Base-by-base conservation (phyloP, 345 rosid genomes). In the Reutealis trisperma region DNA sequence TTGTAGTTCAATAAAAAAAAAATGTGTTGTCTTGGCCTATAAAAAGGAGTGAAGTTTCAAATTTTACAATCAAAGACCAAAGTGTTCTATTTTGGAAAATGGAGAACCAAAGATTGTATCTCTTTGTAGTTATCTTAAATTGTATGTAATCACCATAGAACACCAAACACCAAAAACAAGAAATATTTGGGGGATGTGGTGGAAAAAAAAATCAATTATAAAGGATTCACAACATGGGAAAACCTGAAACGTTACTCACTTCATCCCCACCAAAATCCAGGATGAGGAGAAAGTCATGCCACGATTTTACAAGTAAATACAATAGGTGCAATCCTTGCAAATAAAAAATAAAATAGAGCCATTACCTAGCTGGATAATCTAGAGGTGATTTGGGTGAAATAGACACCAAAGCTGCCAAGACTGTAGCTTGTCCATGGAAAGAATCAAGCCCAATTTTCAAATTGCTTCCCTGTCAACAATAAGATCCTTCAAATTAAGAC, bases 301-400 rank as follows among this genome's bases (percentile, higher is more conserved):
- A 27, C 14, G 9, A 63, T 8, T 10, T 63, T 30, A 37, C 15
- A 70, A 55, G 19, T 1, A 55, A 71, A 57, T 14, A 11, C 22
- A 57, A 8, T 34, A 9, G 4, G 15, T 13, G 12, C 25, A 49
- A 71, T 66, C 57, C 27, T 47, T 71, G 12, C 37, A 68, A 64
- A 63, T 55, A 79, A n/a, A 73, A 51, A 58, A 22, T 30, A 55
- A 57, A 72, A 62, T 41, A 70, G 64, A 57, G 67, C 45, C 55
- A n/a, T n/a, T 83, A 90, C 99, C 96, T 88, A 54, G 96, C 88
- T 62, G 99, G 98, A 84, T 95, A 95, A 80, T 98, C 99, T 80
- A 95, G 98, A 57, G 96, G 93, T 82, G 93, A 86, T 64, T 91
- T 90, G 61, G 93, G 98, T 0, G 94, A 93, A 75, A 91, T 73